Base-by-base conservation (phyloP, 805 yeast genomes). In the Schwanniomyces vanrijiae region DNA sequence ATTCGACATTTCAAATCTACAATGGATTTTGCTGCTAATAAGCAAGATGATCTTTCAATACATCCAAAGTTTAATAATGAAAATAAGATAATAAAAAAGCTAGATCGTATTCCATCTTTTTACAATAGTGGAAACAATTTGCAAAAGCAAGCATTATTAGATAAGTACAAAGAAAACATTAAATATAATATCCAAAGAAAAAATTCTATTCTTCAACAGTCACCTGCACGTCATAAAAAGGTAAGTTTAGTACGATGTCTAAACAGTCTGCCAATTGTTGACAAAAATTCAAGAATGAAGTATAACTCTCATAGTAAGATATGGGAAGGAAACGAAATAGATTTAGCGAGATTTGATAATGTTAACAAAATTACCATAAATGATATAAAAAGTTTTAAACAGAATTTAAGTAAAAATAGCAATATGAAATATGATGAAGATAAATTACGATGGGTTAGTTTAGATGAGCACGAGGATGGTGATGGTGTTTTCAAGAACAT, bases 261-360 rank as follows among this genome's bases (percentile, higher is more conserved):
- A 9, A 68, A 66, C 42, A 54, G 55, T 28, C 42, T 51, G 24
- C 47, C 60, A 5, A 39, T 55, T 10, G 18, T 28, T n/a, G 20
- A 48, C 41, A 20, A 56, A 48, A 60, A 57, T 38, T 49, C 54
- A n/a, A 59, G 53, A 20, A 82, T 84, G 83, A 69, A 67, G 40
- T 84, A 71, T 55, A 82, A 84, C 52, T 76, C 83, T 1, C 62
- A 62, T 13, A 67, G 73, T 41, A 69, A 70, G 53, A 66, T 68
- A 39, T 84, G 89, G 90, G 84, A 80, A 54, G 88, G 88, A 3
- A 83, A 84, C 55, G 86, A 84, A 34, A 75, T 71, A 25, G 87
- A 82, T 19, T 61, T 82, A 41, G 54, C 71, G 28, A 68, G 74
- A 35, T 84, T 84, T 58, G 85, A 83, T 34, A 60, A 45, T 40